These are phyloP conservation scores for Epithele typhae DNA, from an alignment of 768 basidiomycete species.

Conservation along the genomic window DNA sequence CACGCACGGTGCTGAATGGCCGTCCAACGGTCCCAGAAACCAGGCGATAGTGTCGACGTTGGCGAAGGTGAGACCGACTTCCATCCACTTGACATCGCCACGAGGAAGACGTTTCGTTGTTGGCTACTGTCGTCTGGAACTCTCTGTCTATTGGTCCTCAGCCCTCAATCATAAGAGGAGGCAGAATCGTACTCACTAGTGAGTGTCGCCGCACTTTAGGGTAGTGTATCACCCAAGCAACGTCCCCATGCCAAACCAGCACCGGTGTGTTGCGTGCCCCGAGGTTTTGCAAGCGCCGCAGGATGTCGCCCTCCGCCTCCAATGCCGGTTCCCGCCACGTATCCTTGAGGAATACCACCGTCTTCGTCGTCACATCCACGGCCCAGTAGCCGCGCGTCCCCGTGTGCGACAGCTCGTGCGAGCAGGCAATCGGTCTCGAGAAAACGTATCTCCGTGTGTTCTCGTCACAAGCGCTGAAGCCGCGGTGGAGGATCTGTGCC, in stretches of 20 bases:
- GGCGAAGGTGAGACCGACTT: no score
- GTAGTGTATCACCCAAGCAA: not conserved
- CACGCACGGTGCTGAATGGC: not conserved
- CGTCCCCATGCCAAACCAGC: constrained; percentile 6
- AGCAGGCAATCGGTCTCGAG: not conserved
- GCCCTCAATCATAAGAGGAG: no score
- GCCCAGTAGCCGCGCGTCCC: constrained; percentile 14
- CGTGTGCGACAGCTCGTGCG: not conserved
- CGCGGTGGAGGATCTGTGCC: not conserved
- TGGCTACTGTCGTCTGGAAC: no score
- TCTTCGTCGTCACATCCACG: not conserved
- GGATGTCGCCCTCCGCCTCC: constrained; percentile 1
- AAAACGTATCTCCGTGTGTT: not conserved
- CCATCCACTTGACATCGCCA: no score
- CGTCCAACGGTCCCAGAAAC: constrained; percentile 4
- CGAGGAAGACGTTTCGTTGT: no score
- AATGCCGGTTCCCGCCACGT: not conserved
- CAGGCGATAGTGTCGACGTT: constrained; percentile 5
- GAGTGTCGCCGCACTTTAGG: no score
- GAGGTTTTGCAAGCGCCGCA: not conserved
- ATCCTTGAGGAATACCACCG: constrained; percentile 7
- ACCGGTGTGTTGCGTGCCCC: not conserved
- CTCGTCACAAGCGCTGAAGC: not conserved
- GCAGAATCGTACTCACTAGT: no score
- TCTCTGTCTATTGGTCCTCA: no score